phyloP scores from a whole-genome alignment of 306 rosid genomes.

The Vigna hirtella region DNA sequence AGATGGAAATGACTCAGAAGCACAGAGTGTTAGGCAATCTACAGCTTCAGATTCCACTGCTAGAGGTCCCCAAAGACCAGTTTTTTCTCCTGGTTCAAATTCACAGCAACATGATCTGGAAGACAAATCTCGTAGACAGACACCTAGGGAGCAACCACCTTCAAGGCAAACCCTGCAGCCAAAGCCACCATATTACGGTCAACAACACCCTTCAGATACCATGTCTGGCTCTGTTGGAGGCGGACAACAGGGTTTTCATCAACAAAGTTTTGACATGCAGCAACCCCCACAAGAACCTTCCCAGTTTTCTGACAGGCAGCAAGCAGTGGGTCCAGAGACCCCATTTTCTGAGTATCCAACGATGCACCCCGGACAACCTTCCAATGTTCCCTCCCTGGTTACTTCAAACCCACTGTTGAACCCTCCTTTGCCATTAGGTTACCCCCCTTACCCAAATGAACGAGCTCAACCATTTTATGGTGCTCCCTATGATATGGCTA shows the following conservation, averaged over 20 bases:
- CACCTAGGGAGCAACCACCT: conserved; percentile 73
- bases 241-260: conserved; percentile 57
- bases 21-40: conserved; percentile 75
- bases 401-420: conserved; percentile 77
- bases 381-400: conserved; percentile 60
- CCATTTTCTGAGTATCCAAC: conserved; percentile 72
- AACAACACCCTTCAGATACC: conserved; percentile 67
- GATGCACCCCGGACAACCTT: conserved; percentile 69
- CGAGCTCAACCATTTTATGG: conserved; percentile 77
- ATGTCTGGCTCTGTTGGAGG: conserved; percentile 53
- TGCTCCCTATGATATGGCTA: conserved; percentile 73
- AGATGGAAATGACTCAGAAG: conserved; percentile 90
- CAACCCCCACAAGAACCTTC: conserved; percentile 68
- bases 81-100: conserved; percentile 81
- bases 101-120: conserved; percentile 82
- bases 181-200: conserved; percentile 75
- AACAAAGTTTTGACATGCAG: conserved; percentile 83
- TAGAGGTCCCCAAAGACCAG: conserved; percentile 76
- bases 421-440: conserved; percentile 73
- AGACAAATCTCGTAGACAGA: conserved; percentile 77
- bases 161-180: conserved; percentile 68
- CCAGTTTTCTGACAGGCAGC: conserved; percentile 74
- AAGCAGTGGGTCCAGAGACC: conserved; percentile 64
- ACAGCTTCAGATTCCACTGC: conserved; percentile 75
- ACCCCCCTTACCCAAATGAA: conserved; percentile 72